Base-by-base conservation (phyloP, 106 monocot species). In the Triglochin maritima region DNA sequence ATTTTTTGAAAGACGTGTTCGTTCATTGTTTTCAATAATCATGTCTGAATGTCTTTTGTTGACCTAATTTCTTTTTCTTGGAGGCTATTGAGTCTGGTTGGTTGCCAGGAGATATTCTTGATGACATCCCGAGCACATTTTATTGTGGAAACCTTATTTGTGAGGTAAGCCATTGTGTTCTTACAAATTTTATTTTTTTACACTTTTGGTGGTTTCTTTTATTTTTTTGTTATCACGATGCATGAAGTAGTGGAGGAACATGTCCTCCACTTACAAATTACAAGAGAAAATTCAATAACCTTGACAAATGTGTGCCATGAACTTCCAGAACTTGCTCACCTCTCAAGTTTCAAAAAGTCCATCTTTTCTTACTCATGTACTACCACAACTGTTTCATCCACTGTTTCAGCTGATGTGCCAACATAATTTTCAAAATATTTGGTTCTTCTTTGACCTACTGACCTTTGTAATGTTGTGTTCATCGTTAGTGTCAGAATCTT, bases 41-140 rank as follows among this genome's bases (percentile, higher is more conserved):
- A 52, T 52, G 7, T 52, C 0, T 8, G 9, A 52, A 7, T 52
- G 52, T 8, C 52, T 8, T 52, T 11, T 29, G 29, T 59, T 59
- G 10, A 11, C 16, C n/a, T 5, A 11, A 59, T 17, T 65, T 56
- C 2, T 9, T 4, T 13, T 70, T 8, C 57, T 57, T 87, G 55
- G 5, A 90, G 95, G 95, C 95, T 65, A 86, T 96, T 80, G 85
- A 96, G 76, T 68, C 85, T 50, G 95, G 87, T 8, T 77, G 83
- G 73, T 79, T 96, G 47, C 95, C 95, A 44, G 90, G 85, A 69
- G 88, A 90, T 77, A 82, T 85, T 71, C 80, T 96, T 58, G 95
- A 96, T 86, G 95, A 96, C 75, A 81, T 96, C 70, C 90, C 87
- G 17, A 80, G 85, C 85, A 96, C 87, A 66, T 96, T 76, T 73